Evolutionary conservation across 768 basidiomycete genomes (phyloP), one percentile per base, ranked within the genome.

Genomic region (Rubroboletus satanas): DNA sequence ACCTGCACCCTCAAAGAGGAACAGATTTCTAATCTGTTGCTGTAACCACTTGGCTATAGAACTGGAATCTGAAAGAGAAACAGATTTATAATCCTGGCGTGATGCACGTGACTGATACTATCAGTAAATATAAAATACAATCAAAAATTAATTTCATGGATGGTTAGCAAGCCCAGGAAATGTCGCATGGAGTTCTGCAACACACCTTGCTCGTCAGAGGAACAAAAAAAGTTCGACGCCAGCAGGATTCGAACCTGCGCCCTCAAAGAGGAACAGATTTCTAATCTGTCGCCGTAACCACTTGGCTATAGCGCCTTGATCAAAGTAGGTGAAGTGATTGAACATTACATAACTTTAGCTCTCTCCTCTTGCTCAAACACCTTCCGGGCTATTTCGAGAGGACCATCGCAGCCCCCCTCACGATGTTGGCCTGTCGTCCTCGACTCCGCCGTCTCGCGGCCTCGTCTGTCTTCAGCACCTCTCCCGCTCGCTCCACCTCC

Each of bases 1-100:
- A 71, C 70, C 70, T 71, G 72, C 70, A 70, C 72, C 76, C 80
- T 77, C 77, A 80, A 7, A 50, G 39, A 50, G 49, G 49, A 50
- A 50, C 49, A 50, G 49, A 50, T 45, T 81, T 81, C 81, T 80
- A 83, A 82, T 84, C 81, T 81, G 80, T 83, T 82, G 83, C 82
- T 77, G 78, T 84, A 84, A 84, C 83, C 81, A 83, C 82, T 83
- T 83, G 79, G 82, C 81, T 82, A 84, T 83, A 81, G 83, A n/a
- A n/a, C n/a, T n/a, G 21, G 21, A 21, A 2, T 21, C 21, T 21
- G 21, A 21, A 21, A 21, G 21, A 21, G 21, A 21, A 21, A 21
- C 21, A 21, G 21, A 21, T 21, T 21, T 21, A 21, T 21, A 21
- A 21, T 21, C 21, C 21, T 21, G 21, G 21, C 21, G 21, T 21